These are phyloP conservation scores for Terana coerulea DNA, from an alignment of 768 basidiomycete species.

Conservation along the genomic window DNA sequence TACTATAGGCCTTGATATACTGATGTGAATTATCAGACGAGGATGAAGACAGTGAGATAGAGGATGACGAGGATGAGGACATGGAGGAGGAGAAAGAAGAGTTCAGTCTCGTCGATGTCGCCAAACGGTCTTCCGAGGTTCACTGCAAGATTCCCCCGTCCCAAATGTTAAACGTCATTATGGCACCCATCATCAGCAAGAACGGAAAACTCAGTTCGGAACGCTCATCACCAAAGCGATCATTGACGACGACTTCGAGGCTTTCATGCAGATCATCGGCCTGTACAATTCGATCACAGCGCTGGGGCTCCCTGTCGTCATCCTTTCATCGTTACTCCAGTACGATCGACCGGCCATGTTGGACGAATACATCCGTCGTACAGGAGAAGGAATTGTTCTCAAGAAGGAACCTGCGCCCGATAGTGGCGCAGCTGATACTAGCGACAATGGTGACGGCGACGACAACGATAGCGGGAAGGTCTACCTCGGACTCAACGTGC, in stretches of 20 bases:
- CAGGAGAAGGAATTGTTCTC: constrained; percentile 32
- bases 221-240: constrained; percentile 36
- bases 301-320: constrained; percentile 22
- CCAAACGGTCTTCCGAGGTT: constrained; percentile 43
- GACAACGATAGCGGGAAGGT: constrained; percentile 25
- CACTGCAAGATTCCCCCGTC: constrained; percentile 37
- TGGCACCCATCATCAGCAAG: background rate
- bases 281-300: constrained; percentile 36
- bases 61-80: constrained; percentile 29
- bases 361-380: constrained; percentile 53
- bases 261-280: constrained; percentile 44
- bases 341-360: constrained; percentile 47
- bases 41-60: constrained; percentile 28
- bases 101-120: constrained; percentile 48
- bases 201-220: constrained; percentile 5
- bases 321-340: constrained; percentile 30
- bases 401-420: constrained; percentile 20
- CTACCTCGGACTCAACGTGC: constrained; percentile 59
- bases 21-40: constrained; percentile 7
- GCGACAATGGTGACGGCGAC: background rate
- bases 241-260: constrained; percentile 43
- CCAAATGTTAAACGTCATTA: constrained; percentile 27
- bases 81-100: constrained; percentile 36
- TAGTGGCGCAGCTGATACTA: constrained; percentile 34
- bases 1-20: background rate